Evolutionary conservation across 1,284 basidiomycete species (phyloP).

Genomic region (Ceratobasidium theobromae): DNA sequence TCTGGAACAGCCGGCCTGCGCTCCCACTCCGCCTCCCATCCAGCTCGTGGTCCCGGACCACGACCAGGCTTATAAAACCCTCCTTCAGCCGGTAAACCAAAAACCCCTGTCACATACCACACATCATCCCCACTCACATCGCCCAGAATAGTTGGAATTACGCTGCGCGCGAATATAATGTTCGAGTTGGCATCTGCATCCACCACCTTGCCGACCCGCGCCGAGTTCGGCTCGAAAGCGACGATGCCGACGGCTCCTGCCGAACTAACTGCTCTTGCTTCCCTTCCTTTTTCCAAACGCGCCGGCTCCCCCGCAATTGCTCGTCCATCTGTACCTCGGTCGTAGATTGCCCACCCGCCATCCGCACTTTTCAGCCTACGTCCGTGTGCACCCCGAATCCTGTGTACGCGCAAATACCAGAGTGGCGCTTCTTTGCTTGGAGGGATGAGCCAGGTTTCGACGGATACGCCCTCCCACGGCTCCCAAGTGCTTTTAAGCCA

Average conservation of each 20-base stretch:
- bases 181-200: slow-evolving; percentile 74
- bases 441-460: slow-evolving; percentile 75
- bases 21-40: slow-evolving; percentile 57
- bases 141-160: slow-evolving; percentile 63
- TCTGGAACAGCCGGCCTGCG: slow-evolving; percentile 47
- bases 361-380: slow-evolving; percentile 60
- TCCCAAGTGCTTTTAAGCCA: slow-evolving; percentile 71
- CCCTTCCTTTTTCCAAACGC: slow-evolving; percentile 41
- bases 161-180: slow-evolving; percentile 65
- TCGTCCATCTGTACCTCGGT: slow-evolving; percentile 63
- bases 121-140: slow-evolving; percentile 51
- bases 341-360: slow-evolving; percentile 71
- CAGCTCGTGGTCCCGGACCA: slow-evolving; percentile 39
- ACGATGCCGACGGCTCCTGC: slow-evolving; percentile 51
- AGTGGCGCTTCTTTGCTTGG: slow-evolving; percentile 57
- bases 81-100: slow-evolving; percentile 44
- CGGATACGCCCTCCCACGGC: slow-evolving; percentile 69
- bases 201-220: slow-evolving; percentile 51
- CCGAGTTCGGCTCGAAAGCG: slow-evolving; percentile 21
- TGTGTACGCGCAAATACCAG: slow-evolving; percentile 71
- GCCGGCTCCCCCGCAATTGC: slow-evolving; percentile 50
- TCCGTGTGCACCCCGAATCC: slow-evolving; percentile 51
- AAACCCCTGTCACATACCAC: slow-evolving; percentile 71
- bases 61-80: slow-evolving; percentile 43
- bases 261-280: slow-evolving; percentile 36